A percentile compares a stretch with the other conserved stretches of the same genome.
Conservation (phyloP, 208 protist genomes). For the Porcisia hertigi region DNA sequence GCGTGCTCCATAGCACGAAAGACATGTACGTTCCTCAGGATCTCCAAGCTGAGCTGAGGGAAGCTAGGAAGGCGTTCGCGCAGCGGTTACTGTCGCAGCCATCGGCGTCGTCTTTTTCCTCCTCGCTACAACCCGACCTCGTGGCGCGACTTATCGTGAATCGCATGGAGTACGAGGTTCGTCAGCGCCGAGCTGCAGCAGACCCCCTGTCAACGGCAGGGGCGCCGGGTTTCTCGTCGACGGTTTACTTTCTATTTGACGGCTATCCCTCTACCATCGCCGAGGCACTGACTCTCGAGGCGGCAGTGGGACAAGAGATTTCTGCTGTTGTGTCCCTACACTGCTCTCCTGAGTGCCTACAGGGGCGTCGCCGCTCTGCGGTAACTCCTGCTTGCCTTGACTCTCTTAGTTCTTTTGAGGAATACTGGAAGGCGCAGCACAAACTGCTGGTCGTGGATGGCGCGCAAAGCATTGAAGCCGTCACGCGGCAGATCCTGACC, state of each 20-base stretch:
- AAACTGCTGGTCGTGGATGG: slow-evolving; percentile 36
- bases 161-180: slow-evolving; percentile 24
- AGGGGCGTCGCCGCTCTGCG: neutral
- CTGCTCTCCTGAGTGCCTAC: slow-evolving; percentile 1
- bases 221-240: neutral
- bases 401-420: slow-evolving; percentile 21
- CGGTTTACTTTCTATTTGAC: slow-evolving; percentile 33
- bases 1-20: slow-evolving; percentile 12
- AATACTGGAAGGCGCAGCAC: slow-evolving; percentile 45
- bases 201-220: neutral
- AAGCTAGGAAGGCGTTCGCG: slow-evolving; percentile 1
- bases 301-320: slow-evolving; percentile 21
- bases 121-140: slow-evolving; percentile 24
- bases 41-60: slow-evolving; percentile 29
- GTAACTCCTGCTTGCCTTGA: neutral
- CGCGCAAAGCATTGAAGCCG: slow-evolving; percentile 10
- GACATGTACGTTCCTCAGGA: slow-evolving; percentile 20
- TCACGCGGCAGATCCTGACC: slow-evolving; percentile 18
- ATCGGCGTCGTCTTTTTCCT: neutral
- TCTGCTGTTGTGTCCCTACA: slow-evolving; percentile 29
- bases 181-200: slow-evolving; percentile 2
- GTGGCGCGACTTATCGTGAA: slow-evolving; percentile 32
- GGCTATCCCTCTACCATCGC: slow-evolving; percentile 48
- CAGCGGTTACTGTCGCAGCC: neutral
- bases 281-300: slow-evolving; percentile 43